Evolutionary conservation across 2,329 filamentous ascomycete species (phyloP), one percentile per base, ranked within the genome.

Genomic region (Pezicula radicicola): DNA sequence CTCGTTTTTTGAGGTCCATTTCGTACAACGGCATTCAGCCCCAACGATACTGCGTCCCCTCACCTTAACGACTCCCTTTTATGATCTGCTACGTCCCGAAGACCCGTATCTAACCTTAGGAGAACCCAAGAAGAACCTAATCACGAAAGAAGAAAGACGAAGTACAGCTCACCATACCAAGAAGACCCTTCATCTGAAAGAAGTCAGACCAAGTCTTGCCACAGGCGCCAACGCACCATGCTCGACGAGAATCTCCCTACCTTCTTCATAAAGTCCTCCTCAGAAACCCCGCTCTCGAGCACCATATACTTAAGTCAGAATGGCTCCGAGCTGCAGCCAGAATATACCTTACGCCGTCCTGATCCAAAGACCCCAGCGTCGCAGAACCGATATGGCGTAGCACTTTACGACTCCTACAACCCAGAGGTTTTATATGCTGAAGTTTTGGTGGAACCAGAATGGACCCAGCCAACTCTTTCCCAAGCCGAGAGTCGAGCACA

Each of bases 161-260:
- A 33, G 12, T 33, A 33, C 30, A 33, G 12, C 9, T 12, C 30
- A 10, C 6, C 25, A 25, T 25, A 25, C 25, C 25, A 25, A 25
- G 25, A 25, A 25, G 25, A 33, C 30, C 30, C 30, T 33, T 13
- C 30, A 33, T 10, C 30, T 33, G 30, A 33, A 33, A 4, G 6
- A 25, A 33, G 30, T 10, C 30, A 33, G 12, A 33, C 12, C 30
- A 33, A 13, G 12, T 13, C 30, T 33, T 33, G 30, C 10, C 9
- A 13, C 30, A 33, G 57, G 48, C 51, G 27, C 40, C 42, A 48
- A 46, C 37, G n/a, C 48, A 60, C 46, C 19, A 96, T 96, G 91
- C 81, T 96, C 63, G 91, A 96, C 84, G 90, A 95, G 69, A 96
- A 92, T 70, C 83, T 97, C n/a, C 92, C 92, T 51, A 91, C 79